Evolutionary conservation across 1,284 basidiomycete genomes (phyloP).

Genomic region (Tilletia walkeri): DNA sequence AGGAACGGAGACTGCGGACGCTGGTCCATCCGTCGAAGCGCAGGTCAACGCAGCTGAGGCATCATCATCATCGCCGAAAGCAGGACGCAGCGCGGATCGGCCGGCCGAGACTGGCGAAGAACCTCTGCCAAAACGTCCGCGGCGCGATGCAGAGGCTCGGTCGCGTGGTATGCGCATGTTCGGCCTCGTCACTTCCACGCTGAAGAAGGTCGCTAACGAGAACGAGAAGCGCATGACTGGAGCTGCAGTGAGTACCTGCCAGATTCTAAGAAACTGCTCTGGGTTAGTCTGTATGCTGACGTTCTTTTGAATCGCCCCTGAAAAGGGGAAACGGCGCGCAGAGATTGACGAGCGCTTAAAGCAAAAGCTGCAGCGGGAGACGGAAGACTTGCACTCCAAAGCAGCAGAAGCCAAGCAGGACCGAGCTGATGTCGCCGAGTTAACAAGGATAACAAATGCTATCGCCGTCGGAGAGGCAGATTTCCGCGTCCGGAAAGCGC

Average conservation of each 20-base stretch:
- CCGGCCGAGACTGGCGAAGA: neutral
- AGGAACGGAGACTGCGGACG: too few relatives aligned
- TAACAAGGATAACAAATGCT: conserved; percentile 8
- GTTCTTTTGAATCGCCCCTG: too few relatives aligned
- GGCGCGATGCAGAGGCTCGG: neutral
- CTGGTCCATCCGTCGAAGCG: too few relatives aligned
- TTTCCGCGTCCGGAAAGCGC: conserved; percentile 23
- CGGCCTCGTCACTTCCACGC: conserved; percentile 11
- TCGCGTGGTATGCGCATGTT: conserved; percentile 7
- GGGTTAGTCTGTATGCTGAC: neutral
- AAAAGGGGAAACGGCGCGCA: neutral
- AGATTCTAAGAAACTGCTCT: too few relatives aligned
- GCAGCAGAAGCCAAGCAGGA: conserved; percentile 8
- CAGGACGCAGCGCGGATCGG: too few relatives aligned
- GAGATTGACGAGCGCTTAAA: conserved; percentile 14
- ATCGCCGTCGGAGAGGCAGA: conserved; percentile 15
- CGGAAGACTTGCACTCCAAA: neutral
- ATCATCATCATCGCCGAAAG: too few relatives aligned
- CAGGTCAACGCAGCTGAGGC: too few relatives aligned
- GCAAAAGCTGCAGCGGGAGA: conserved; percentile 11
- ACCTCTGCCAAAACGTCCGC: conserved; percentile 1
- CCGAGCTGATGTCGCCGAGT: conserved; percentile 23
- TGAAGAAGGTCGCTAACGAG: conserved; percentile 15
- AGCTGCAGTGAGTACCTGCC: neutral
- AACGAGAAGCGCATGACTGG: conserved; percentile 17